Base-by-base conservation (phyloP, 2,329 filamentous ascomycete genomes). In the Fusarium sp. region DNA sequence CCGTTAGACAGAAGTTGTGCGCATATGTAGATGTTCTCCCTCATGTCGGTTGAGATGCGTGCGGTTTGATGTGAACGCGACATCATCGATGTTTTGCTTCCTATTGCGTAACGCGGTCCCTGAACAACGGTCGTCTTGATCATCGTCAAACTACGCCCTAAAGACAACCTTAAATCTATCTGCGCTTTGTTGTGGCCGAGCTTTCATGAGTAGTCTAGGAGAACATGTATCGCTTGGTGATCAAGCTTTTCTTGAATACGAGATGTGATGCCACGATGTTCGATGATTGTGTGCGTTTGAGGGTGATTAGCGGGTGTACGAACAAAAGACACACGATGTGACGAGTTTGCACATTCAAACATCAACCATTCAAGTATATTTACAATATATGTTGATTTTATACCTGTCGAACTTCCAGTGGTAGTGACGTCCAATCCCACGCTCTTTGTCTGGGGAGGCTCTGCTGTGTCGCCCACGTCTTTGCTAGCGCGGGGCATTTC, bases 401-500 rank as follows among this genome's bases (percentile, higher is more conserved):
- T 31, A 31, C 28, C 9, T 13, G 3, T 13, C 10, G 10, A 31
- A 10, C 28, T 31, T 31, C 28, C 13, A 13, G 28, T 31, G 24
- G 9, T 31, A 44, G 42, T 55, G 48, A 51, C 56, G 49, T 36
- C 36, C 17, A 40, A 31, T 24, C 36, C 36, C 34, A 55, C 46
- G 33, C 40, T 60, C 33, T 26, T 31, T 31, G 28, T 31, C 28
- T 13, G 28, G 28, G 42, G 66, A 68, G 66, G 67, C 60, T 69
- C 67, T 68, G 48, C 33, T 59, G 46, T 42, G 57, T 46, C 46
- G 45, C 49, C 48, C 54, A 55, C 51, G 39, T 51, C 51, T 61
- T 60, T 42, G 33, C 68, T 79, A 79, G 78, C 76, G 78, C 77
- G 77, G 77, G 78, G 77, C 77, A 78, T 58, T 69, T 71, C 65